A percentile compares a stretch with the other conserved stretches of the same genome.
phyloP scores from a whole-genome alignment of 768 basidiomycete genomes.

The Boletus insuetus region DNA sequence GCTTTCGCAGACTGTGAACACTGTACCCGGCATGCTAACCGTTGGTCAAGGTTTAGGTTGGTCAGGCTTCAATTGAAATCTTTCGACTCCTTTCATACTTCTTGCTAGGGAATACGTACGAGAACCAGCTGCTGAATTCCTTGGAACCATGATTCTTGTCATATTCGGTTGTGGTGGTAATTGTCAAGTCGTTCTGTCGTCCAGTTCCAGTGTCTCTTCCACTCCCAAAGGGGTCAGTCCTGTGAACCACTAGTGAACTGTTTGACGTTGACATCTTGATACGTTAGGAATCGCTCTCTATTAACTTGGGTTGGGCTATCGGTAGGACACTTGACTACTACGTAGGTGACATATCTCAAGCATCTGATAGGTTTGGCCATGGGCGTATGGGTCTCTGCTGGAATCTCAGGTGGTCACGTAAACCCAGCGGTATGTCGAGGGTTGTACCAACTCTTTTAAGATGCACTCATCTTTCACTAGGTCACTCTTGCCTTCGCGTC shows the following conservation, averaged over 20 bases:
- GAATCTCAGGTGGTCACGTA: constrained; percentile 73
- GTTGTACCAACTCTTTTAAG: background rate
- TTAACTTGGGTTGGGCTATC: constrained; percentile 33
- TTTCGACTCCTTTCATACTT: constrained; percentile 1
- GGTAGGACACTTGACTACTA: constrained; percentile 15
- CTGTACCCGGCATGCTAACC: constrained; percentile 44
- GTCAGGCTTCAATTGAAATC: background rate
- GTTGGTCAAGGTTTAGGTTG: constrained; percentile 57
- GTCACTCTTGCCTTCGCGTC: constrained; percentile 69
- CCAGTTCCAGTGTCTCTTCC: constrained; percentile 42
- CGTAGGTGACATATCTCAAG: background rate
- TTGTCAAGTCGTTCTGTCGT: constrained; percentile 55
- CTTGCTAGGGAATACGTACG: constrained; percentile 41
- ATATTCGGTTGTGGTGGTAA: constrained; percentile 59
- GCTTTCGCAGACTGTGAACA: constrained; percentile 31
- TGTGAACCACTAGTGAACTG: background rate
- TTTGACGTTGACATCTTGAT: background rate
- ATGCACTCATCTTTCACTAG: constrained; percentile 31
- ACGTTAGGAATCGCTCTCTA: constrained; percentile 21
- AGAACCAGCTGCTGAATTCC: constrained; percentile 63
- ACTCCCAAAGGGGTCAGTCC: constrained; percentile 54
- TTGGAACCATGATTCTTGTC: constrained; percentile 56
- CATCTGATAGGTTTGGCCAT: constrained; percentile 46
- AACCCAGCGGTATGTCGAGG: constrained; percentile 58
- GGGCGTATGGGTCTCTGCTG: constrained; percentile 65